These are phyloP conservation scores for Thielaviopsis euricoi DNA, from an alignment of 2,329 filamentous ascomycete genomes.

Conservation along the genomic window DNA sequence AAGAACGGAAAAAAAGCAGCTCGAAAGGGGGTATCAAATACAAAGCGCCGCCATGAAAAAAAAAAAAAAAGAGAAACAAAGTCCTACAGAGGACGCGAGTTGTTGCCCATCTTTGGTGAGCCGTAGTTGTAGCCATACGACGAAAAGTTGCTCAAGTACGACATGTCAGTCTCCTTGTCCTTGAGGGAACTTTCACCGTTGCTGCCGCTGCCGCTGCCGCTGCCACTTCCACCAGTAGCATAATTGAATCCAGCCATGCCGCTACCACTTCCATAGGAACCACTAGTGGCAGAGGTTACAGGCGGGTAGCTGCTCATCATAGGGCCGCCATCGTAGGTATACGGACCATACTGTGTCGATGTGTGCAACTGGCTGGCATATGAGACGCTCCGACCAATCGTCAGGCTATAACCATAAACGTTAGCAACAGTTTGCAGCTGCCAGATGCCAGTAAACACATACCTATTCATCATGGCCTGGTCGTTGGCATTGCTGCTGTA, in stretches of 20 bases:
- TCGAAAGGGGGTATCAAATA: neutral
- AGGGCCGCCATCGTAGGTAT: neutral
- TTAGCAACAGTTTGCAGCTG: neutral
- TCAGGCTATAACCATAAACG: neutral
- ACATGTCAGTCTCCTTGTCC: neutral
- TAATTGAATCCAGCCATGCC: neutral
- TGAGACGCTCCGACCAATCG: neutral
- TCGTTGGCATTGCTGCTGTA: neutral
- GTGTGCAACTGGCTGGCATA: neutral
- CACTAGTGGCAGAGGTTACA: neutral
- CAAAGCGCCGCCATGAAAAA: neutral
- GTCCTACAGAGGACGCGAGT: neutral
- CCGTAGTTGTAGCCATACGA: neutral
- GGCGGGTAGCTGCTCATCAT: neutral
- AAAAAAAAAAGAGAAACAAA: neutral
- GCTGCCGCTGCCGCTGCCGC: neutral
- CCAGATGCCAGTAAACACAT: neutral
- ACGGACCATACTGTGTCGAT: neutral
- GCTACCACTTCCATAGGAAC: neutral
- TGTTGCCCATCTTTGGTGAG: neutral
- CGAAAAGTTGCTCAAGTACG: neutral
- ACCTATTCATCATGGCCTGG: conserved; percentile 6
- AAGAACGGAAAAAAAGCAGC: neutral
- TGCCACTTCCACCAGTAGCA: neutral
- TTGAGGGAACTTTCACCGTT: too few relatives aligned